These are phyloP conservation scores for Cordyceps farinosa DNA, from an alignment of 2,329 filamentous ascomycete species.

Conservation along the genomic window DNA sequence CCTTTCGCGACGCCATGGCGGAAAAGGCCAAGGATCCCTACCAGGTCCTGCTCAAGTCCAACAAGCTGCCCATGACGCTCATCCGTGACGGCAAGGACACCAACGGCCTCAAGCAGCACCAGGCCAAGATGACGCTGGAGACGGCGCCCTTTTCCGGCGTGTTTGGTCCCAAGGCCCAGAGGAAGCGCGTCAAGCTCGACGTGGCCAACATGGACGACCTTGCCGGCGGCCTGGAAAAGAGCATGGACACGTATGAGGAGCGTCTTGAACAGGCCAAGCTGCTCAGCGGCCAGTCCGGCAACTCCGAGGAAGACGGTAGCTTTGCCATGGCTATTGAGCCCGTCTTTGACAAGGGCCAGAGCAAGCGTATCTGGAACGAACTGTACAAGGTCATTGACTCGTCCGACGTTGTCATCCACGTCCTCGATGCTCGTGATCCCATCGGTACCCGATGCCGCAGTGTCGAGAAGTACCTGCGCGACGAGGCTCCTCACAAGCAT, in stretches of 20 bases:
- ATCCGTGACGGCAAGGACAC: constrained; percentile 74
- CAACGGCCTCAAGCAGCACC: constrained; percentile 86
- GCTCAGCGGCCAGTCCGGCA: constrained; percentile 65
- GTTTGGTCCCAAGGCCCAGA: constrained; percentile 88
- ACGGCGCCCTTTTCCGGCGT: constrained; percentile 80
- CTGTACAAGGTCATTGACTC: constrained; percentile 93
- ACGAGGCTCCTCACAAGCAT: constrained; percentile 95
- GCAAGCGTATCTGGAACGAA: constrained; percentile 96
- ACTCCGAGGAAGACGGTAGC: constrained; percentile 45
- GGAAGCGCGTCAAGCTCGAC: constrained; percentile 86
- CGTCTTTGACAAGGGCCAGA: constrained; percentile 92
- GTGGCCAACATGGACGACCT: constrained; percentile 80
- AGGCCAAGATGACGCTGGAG: constrained; percentile 91
- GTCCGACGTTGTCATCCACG: constrained; percentile 93
- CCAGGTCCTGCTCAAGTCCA: constrained; percentile 90
- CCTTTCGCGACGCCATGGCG: constrained; percentile 88
- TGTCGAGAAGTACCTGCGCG: constrained; percentile 81
- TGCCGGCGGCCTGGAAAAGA: constrained; percentile 73
- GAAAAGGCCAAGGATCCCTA: constrained; percentile 89
- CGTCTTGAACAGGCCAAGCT: constrained; percentile 73
- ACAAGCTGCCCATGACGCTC: constrained; percentile 94
- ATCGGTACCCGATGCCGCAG: constrained; percentile 80
- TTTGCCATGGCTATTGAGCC: constrained; percentile 70
- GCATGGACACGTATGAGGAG: constrained; percentile 77
- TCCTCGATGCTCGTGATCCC: constrained; percentile 85